Conservation (phyloP, 2,329 filamentous ascomycete species). For the Colletotrichum sidae region DNA sequence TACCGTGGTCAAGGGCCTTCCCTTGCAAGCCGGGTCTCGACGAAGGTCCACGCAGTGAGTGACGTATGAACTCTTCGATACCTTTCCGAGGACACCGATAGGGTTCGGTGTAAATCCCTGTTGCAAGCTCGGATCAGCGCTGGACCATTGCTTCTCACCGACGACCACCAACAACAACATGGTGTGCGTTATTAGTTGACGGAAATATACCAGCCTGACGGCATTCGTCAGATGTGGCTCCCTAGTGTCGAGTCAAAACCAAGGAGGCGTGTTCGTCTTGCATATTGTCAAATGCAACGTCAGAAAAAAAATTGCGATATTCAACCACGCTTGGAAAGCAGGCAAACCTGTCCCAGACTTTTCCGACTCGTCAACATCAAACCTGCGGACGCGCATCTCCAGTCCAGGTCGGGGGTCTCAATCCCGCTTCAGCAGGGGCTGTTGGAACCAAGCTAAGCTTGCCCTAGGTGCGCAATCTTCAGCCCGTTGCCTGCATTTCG, state of each 20-base stretch:
- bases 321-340: background rate
- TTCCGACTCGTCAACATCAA: constrained; percentile 1
- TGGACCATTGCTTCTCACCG: constrained; percentile 22
- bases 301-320: background rate
- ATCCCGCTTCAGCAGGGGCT: constrained; percentile 9
- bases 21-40: background rate
- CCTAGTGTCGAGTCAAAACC: background rate
- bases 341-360: background rate
- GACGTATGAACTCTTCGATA: no score
- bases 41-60: constrained; percentile 1
- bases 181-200: constrained; percentile 26
- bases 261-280: constrained; percentile 1
- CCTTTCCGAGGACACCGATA: constrained; percentile 20
- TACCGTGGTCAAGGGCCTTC: no score
- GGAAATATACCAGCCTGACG: constrained; percentile 23
- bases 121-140: constrained; percentile 12
- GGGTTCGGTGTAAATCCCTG: constrained; percentile 31
- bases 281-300: constrained; percentile 14
- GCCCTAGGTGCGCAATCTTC: constrained; percentile 30
- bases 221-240: constrained; percentile 25
- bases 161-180: constrained; percentile 19
- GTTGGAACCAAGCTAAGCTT: constrained; percentile 15
- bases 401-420: constrained; percentile 10
- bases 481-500: constrained; percentile 29
- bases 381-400: background rate